Evolutionary conservation across 108 stramenopile species (phyloP).

Genomic region (Schizochytrium sp.): DNA sequence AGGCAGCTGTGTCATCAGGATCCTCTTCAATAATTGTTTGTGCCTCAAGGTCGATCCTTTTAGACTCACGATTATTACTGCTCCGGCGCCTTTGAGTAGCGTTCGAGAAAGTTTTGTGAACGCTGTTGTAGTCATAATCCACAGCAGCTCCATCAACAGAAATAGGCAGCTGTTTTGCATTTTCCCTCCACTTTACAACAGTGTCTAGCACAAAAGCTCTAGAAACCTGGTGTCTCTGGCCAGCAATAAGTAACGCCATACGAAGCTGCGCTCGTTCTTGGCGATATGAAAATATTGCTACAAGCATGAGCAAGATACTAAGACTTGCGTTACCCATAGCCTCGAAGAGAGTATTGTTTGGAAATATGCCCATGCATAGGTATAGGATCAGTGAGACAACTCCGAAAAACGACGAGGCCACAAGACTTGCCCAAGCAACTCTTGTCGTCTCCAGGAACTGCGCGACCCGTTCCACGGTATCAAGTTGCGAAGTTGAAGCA

Average conservation of each 20-base stretch:
- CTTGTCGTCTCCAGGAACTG: conserved; percentile 38
- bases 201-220: conserved; percentile 6
- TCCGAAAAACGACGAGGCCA: neutral
- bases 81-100: neutral
- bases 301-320: neutral
- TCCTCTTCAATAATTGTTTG: neutral
- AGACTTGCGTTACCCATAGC: conserved; percentile 11
- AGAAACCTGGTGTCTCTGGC: neutral
- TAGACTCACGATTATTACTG: neutral
- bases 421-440: conserved; percentile 23
- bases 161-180: neutral
- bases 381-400: neutral
- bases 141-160: neutral
- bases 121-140: neutral
- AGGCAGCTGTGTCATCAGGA: neutral
- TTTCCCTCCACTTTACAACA: conserved; percentile 1
- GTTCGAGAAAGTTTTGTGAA: neutral
- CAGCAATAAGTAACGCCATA: conserved; percentile 11
- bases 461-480: conserved; percentile 27
- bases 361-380: neutral
- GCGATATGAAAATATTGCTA: neutral
- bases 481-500: neutral
- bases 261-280: conserved; percentile 36
- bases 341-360: conserved; percentile 21
- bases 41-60: too few relatives aligned